Base-by-base conservation (phyloP, 169 alveolate species). In the Plasmodium cynomolgi region DNA sequence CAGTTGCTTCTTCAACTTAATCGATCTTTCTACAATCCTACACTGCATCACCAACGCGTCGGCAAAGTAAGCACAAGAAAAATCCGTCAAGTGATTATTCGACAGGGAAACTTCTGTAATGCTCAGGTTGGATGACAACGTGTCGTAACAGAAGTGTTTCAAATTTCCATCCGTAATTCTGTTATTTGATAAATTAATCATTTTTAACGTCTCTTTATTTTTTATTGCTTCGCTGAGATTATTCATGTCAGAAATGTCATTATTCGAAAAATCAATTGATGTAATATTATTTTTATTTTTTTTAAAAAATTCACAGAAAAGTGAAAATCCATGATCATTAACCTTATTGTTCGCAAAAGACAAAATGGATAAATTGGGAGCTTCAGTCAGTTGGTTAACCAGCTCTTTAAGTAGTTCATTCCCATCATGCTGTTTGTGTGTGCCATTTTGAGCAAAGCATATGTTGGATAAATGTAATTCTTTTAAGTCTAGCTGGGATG, bases 211-310 rank as follows among this genome's bases (percentile, higher is more conserved):
- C 39, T 73, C 6, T n/a, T 85, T 85, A 75, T 85, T 39, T 75
- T 54, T 44, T 85, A 85, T 73, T 20, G 81, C 33, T 85, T 85
- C 93, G 81, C 81, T 85, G 56, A 75, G 62, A 0, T 9, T 6
- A 39, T 33, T 41, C 29, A 85, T 39, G n/a, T 75, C 26, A 13
- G 93, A 47, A 50, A 85, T 85, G 13, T n/a, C 3, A 33, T 85
- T 85, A 34, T 75, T 31, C 11, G 93, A 85, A 29, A 85, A 75
- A 75, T 85, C 84, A 31, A 85, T 85, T 17, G 80, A 85, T 75
- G 58, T 56, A 31, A 85, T 75, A 11, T 74, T 75, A 75, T 85
- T 75, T 74, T 73, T 72, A 15, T 85, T 39, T 34, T 85, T 85
- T 74, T 68, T 74, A 13, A 74, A 79, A 77, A 50, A 50, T 26